A percentile compares a stretch with the other conserved stretches of the same genome.
Evolutionary conservation across 495 filamentous ascomycete genomes (phyloP).

Genomic region (Neurospora sp.): DNA sequence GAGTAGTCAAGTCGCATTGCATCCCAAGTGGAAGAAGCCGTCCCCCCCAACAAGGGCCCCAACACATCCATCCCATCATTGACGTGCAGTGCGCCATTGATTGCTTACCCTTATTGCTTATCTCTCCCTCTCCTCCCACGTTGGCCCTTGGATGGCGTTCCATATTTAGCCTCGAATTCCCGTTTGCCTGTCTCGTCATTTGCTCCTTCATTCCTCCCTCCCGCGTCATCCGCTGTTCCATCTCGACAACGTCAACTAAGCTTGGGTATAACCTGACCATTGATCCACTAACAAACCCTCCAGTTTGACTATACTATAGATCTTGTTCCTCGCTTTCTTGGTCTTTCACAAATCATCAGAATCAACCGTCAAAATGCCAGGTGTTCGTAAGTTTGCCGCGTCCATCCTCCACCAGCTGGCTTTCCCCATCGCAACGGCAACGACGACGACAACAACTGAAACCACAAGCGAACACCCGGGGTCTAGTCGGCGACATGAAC

Average conservation of each 20-base stretch:
- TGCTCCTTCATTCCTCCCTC: not conserved
- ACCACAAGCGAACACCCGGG: not conserved
- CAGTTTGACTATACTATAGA: not conserved
- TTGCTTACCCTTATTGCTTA: not conserved
- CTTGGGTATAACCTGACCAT: not conserved
- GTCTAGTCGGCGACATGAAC: not conserved
- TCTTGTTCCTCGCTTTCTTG: not conserved
- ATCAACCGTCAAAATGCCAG: constrained; percentile 10
- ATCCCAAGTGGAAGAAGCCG: not conserved
- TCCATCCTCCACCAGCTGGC: not conserved
- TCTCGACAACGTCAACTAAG: not conserved
- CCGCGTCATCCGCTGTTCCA: not conserved
- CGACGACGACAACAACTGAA: not conserved
- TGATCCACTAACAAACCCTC: not conserved
- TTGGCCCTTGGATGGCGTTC: not conserved
- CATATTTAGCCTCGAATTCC: not conserved
- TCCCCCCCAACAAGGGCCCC: not conserved
- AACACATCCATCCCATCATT: not conserved
- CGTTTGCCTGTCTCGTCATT: not conserved
- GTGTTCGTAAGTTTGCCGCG: constrained; percentile 8
- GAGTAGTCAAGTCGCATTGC: not conserved
- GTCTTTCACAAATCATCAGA: not conserved
- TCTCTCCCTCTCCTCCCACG: not conserved
- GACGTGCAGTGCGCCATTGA: not conserved
- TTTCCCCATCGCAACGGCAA: not conserved